These are phyloP conservation scores for Phoma sp. DNA, from an alignment of 2,329 filamentous ascomycete genomes.

Conservation along the genomic window DNA sequence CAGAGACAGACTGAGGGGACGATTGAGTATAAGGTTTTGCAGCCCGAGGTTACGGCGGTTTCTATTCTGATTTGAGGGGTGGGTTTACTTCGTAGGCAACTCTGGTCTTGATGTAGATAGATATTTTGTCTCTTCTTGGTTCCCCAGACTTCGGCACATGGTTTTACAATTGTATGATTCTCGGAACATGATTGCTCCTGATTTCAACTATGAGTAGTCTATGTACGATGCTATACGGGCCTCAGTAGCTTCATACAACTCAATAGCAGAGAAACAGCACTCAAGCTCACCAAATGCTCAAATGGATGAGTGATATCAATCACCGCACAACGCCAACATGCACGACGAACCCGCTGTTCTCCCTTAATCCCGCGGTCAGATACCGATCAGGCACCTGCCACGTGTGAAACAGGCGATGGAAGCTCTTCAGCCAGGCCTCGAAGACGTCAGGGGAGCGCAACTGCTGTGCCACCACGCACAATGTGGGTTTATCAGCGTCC, in stretches of 20 bases:
- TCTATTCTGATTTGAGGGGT: slow-evolving; percentile 14
- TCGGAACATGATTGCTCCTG: no score
- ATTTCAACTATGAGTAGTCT: no score
- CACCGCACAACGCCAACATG: slow-evolving; percentile 66
- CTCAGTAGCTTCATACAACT: no score
- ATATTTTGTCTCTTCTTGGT: no score
- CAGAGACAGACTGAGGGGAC: slow-evolving; percentile 13
- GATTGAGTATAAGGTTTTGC: slow-evolving; percentile 14
- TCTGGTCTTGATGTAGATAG: no score
- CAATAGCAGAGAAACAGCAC: no score
- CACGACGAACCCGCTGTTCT: slow-evolving; percentile 77
- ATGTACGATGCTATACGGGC: no score
- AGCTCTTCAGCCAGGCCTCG: slow-evolving; percentile 76
- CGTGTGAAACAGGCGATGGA: slow-evolving; percentile 69
- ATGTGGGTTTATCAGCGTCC: slow-evolving; percentile 56
- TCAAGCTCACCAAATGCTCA: no score
- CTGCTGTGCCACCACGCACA: slow-evolving; percentile 89
- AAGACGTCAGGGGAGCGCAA: slow-evolving; percentile 86
- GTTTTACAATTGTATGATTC: no score
- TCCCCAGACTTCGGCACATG: no score
- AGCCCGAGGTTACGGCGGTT: slow-evolving; percentile 13
- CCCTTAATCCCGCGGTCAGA: slow-evolving; percentile 64
- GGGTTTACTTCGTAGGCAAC: no score
- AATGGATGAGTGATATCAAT: neutral
- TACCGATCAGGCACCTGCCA: slow-evolving; percentile 76